Conservation (phyloP, 2,329 filamentous ascomycete genomes). For the Cordyceps javanica region DNA sequence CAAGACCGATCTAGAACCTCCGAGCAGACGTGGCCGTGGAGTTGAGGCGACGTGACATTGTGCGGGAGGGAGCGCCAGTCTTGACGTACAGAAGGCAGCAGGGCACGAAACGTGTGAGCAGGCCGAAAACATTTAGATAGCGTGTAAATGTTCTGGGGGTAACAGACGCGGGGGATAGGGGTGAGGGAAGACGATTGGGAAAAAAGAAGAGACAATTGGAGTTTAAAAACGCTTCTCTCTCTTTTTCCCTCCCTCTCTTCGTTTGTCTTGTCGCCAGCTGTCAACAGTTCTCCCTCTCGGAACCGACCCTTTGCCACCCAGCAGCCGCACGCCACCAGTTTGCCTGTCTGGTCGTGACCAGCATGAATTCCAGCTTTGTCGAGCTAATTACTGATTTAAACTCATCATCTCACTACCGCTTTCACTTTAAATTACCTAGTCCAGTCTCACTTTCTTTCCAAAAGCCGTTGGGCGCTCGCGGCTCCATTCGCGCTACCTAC, state of each 20-base stretch:
- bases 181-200: too few species aligned
- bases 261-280: neutral
- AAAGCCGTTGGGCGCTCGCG: neutral
- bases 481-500: neutral
- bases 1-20: neutral
- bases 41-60: neutral
- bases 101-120: neutral
- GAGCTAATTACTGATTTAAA: neutral
- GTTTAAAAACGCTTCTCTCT: too few species aligned
- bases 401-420: neutral
- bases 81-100: neutral
- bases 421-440: neutral
- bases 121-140: neutral
- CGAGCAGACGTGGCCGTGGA: neutral
- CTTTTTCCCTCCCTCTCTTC: too few species aligned
- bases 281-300: neutral
- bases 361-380: too few species aligned
- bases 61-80: neutral
- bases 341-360: neutral
- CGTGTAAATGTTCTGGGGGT: neutral
- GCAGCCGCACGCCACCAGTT: constrained; percentile 2
- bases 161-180: neutral
- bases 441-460: neutral
- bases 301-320: constrained; percentile 1
- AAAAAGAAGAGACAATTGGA: neutral